phyloP scores from a whole-genome alignment of 176 grass and related monocot genomes.

The Hordeum marinum region DNA sequence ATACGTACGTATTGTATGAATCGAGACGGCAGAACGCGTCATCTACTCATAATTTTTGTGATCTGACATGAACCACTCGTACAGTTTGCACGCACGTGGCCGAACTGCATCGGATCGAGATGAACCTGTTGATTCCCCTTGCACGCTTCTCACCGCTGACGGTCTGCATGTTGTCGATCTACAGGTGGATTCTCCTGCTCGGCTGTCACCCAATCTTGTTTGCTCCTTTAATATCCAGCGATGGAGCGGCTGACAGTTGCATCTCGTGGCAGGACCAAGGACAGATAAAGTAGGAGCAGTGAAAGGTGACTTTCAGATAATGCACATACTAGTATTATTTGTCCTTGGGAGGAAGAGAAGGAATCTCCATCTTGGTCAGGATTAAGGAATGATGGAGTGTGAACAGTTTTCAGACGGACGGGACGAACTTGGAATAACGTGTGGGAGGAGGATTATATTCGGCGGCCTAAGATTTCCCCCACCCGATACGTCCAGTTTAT shows the following conservation, averaged over 20 bases:
- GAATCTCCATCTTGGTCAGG: constrained; percentile 9
- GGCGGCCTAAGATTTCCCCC: neutral
- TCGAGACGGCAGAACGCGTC: neutral
- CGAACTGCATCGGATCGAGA: neutral
- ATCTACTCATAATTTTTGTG: neutral
- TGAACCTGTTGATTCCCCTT: neutral
- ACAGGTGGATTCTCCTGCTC: neutral
- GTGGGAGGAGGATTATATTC: neutral
- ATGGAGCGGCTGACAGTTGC: neutral
- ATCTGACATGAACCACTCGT: neutral
- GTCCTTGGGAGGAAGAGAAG: neutral
- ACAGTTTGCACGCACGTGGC: neutral
- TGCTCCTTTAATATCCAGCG: neutral
- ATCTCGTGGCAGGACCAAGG: neutral
- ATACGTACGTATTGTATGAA: neutral
- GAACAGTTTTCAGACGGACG: neutral
- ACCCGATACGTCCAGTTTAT: neutral
- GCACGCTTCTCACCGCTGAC: neutral
- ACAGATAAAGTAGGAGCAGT: neutral
- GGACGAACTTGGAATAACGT: constrained; percentile 23
- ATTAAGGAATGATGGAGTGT: neutral
- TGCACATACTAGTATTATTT: neutral
- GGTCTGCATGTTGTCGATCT: neutral
- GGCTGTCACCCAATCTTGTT: neutral
- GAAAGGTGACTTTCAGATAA: constrained; percentile 22